Percentiles rank a stretch among this genome's conserved stretches.
phyloP scores from a whole-genome alignment of 768 basidiomycete genomes.

The Suillus decipiens region DNA sequence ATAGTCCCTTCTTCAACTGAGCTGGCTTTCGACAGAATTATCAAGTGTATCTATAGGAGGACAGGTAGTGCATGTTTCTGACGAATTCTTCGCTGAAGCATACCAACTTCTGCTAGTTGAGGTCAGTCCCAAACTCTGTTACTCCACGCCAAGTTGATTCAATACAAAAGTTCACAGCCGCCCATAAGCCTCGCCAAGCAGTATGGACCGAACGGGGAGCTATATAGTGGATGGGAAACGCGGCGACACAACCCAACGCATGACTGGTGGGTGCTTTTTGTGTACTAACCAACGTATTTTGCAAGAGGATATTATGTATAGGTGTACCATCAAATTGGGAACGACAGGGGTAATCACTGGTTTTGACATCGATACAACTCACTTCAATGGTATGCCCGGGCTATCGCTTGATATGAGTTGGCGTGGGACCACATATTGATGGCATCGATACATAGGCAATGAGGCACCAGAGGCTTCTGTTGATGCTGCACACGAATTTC shows the following conservation, averaged over 20 bases:
- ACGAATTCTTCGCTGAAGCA: conserved; percentile 95
- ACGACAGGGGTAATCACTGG: conserved; percentile 71
- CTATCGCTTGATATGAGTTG: conserved; percentile 11
- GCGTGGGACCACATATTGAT: neutral
- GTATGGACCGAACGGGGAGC: conserved; percentile 93
- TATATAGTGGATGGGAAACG: conserved; percentile 94
- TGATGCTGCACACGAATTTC: conserved; percentile 54
- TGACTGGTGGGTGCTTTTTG: conserved; percentile 68
- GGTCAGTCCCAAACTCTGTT: conserved; percentile 42
- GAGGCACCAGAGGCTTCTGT: conserved; percentile 86
- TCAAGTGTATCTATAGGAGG: conserved; percentile 87
- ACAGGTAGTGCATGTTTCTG: conserved; percentile 72
- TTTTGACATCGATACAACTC: conserved; percentile 91
- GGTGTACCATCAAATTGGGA: conserved; percentile 91
- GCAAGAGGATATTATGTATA: conserved; percentile 28
- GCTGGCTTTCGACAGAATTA: conserved; percentile 59
- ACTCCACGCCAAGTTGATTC: neutral
- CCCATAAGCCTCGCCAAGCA: conserved; percentile 90
- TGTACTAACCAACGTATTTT: neutral
- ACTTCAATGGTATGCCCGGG: conserved; percentile 74
- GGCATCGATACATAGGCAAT: conserved; percentile 53
- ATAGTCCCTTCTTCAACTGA: neutral
- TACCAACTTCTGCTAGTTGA: conserved; percentile 80
- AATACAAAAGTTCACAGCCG: conserved; percentile 50
- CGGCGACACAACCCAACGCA: conserved; percentile 84